phyloP scores from a whole-genome alignment of 306 rosid genomes.

The Inga leiocalycina region DNA sequence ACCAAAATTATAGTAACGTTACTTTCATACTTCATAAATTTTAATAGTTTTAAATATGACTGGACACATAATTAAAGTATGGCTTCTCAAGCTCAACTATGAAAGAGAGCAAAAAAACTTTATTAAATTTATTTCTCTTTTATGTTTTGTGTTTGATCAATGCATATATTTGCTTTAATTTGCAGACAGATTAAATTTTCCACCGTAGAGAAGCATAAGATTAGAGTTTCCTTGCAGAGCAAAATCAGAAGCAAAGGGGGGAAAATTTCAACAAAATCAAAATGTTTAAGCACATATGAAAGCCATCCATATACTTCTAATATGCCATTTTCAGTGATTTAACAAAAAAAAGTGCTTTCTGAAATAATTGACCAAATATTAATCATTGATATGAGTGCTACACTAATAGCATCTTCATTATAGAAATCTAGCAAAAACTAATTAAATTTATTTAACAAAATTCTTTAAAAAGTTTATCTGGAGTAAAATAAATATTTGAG shows the following conservation, averaged over 20 bases:
- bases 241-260: not conserved
- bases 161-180: not conserved
- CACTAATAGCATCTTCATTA: not conserved
- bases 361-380: not conserved
- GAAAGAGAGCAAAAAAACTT: not conserved
- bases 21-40: too few relatives aligned
- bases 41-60: not conserved
- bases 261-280: not conserved
- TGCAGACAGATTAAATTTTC: not conserved
- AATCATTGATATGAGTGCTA: not conserved
- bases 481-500: not conserved
- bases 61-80: not conserved
- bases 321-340: not conserved
- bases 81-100: not conserved
- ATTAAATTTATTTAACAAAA: not conserved
- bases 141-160: not conserved
- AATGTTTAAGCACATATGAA: not conserved
- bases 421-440: not conserved
- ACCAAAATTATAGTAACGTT: too few relatives aligned
- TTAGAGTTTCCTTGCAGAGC: not conserved
- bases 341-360: not conserved
- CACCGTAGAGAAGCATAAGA: not conserved
- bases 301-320: not conserved
- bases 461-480: not conserved
- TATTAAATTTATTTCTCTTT: not conserved